Conservation (phyloP, 192 early-diverging fungal genomes). For the Rhizophlyctis rosea region DNA sequence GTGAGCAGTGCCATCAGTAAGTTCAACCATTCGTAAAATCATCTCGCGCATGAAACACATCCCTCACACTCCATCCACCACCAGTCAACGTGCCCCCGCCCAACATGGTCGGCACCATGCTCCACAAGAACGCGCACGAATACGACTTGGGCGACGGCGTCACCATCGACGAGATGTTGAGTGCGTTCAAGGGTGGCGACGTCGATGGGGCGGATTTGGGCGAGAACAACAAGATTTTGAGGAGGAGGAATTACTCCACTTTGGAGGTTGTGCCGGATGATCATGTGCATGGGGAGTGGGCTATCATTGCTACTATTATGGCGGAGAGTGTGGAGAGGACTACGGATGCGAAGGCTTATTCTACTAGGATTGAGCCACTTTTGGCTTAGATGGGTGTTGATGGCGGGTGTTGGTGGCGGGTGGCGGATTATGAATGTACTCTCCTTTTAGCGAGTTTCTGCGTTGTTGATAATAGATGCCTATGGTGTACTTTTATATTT, state of each 20-base stretch:
- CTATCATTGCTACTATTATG: slow-evolving; percentile 4
- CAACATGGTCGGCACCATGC: slow-evolving; percentile 11
- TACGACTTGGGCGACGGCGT: slow-evolving; percentile 53
- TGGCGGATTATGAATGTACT: no score
- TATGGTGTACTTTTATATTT: no score
- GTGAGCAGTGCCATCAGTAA: slow-evolving; percentile 48
- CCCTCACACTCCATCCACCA: not conserved
- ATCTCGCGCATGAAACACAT: not conserved
- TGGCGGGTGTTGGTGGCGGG: no score
- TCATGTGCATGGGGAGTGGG: no score
- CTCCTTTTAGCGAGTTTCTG: no score
- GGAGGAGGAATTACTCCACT: slow-evolving; percentile 51
- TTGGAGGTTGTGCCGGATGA: slow-evolving; percentile 23
- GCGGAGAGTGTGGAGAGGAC: slow-evolving; percentile 13
- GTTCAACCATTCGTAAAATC: slow-evolving; percentile 26
- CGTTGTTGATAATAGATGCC: no score
- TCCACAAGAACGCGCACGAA: slow-evolving; percentile 47
- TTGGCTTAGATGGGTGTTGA: no score
- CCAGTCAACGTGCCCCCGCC: slow-evolving; percentile 40
- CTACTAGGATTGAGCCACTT: no score
- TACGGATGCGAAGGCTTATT: slow-evolving; percentile 14
- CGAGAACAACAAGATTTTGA: slow-evolving; percentile 52
- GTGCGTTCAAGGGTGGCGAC: slow-evolving; percentile 64
- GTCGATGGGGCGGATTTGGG: slow-evolving; percentile 57
- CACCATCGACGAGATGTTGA: slow-evolving; percentile 72